Conservation (phyloP, 176 grass and related monocot species). For the Phoenix dactylifera region DNA sequence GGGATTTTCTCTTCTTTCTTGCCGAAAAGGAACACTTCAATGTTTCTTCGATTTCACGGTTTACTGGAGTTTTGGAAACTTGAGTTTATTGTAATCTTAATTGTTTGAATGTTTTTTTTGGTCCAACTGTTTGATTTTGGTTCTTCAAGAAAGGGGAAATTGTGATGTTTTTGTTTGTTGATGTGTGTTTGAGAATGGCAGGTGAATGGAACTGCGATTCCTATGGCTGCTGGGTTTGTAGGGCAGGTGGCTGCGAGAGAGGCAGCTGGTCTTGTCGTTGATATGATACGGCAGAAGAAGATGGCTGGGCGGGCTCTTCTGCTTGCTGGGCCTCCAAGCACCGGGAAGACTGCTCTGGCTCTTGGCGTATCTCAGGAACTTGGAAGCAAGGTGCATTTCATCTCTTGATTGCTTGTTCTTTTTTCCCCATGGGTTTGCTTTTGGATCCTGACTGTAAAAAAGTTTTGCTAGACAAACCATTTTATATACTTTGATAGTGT, state of each 20-base stretch:
- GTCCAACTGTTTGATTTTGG: too few species aligned
- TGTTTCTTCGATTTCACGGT: too few species aligned
- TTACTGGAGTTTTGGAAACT: too few species aligned
- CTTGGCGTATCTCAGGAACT: conserved; percentile 93
- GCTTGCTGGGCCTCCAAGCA: conserved; percentile 73
- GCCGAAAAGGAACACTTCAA: too few species aligned
- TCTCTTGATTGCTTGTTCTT: background rate
- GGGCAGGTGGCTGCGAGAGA: conserved; percentile 76
- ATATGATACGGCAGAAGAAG: conserved; percentile 96
- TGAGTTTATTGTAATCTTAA: too few species aligned
- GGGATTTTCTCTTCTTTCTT: too few species aligned
- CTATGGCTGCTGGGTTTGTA: conserved; percentile 78
- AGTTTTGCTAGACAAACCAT: too few species aligned
- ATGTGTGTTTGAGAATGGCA: conserved; percentile 17
- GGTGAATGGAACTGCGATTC: conserved; percentile 47
- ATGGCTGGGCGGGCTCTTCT: conserved; percentile 89
- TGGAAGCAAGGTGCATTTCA: conserved; percentile 65
- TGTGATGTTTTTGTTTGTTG: background rate
- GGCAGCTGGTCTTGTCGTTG: conserved; percentile 54
- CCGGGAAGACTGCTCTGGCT: conserved; percentile 79
- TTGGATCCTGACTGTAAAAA: too few species aligned
- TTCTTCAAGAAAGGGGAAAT: background rate
- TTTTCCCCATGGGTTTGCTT: background rate
- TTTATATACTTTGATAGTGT: too few species aligned
- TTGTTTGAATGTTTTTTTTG: too few species aligned